These are phyloP conservation scores for Ambrosiella xylebori DNA, from an alignment of 2,329 filamentous ascomycete genomes.

Conservation along the genomic window DNA sequence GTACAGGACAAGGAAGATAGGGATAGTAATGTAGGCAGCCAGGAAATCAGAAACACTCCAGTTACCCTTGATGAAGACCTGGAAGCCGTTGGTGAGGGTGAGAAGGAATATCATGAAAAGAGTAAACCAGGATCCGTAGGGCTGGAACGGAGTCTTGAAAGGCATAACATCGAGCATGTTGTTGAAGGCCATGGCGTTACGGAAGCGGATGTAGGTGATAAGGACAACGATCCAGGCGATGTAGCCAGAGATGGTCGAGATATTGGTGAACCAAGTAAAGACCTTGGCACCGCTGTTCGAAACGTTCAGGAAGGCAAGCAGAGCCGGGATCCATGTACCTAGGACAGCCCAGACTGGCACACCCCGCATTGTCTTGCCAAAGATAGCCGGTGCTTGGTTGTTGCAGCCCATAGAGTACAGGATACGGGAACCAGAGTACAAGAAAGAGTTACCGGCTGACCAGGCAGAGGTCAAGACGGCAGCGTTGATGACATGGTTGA, in stretches of 20 bases:
- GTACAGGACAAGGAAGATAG: slow-evolving; percentile 43
- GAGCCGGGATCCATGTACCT: slow-evolving; percentile 39
- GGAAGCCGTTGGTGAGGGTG: slow-evolving; percentile 59
- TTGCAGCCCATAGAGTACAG: slow-evolving; percentile 51
- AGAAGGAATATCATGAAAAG: slow-evolving; percentile 42
- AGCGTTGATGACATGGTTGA: slow-evolving; percentile 52
- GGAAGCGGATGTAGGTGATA: slow-evolving; percentile 42
- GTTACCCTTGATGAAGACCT: slow-evolving; percentile 49
- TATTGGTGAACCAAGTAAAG: slow-evolving; percentile 55
- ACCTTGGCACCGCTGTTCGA: slow-evolving; percentile 44
- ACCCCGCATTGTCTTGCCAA: slow-evolving; percentile 42
- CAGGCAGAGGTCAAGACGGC: slow-evolving; percentile 50
- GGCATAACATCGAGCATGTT: slow-evolving; percentile 33
- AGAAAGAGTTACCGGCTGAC: slow-evolving; percentile 43
- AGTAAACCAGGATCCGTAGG: slow-evolving; percentile 46
- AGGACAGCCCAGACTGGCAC: slow-evolving; percentile 40
- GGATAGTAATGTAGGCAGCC: slow-evolving; percentile 46
- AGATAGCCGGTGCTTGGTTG: slow-evolving; percentile 46
- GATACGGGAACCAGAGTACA: slow-evolving; percentile 52
- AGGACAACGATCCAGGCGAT: slow-evolving; percentile 44
- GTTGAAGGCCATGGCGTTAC: slow-evolving; percentile 35
- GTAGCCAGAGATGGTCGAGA: slow-evolving; percentile 45
- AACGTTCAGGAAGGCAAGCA: slow-evolving; percentile 54
- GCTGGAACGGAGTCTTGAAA: slow-evolving; percentile 35
- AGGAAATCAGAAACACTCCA: slow-evolving; percentile 49